Conservation (phyloP, 129 eudicot genomes). For the Pittosporum tobira region DNA sequence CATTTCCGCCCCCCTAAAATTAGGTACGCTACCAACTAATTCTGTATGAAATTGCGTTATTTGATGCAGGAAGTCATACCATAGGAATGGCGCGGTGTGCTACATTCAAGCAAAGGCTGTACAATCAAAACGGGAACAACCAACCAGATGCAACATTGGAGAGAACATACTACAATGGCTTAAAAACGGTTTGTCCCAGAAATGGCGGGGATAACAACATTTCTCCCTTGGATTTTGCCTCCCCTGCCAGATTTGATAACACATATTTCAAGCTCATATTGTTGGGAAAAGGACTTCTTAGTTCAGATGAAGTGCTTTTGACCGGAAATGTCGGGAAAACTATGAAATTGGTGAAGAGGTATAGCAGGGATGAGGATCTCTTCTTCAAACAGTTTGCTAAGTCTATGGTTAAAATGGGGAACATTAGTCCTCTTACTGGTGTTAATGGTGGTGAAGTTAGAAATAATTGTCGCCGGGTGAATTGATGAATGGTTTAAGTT, state of each 20-base stretch:
- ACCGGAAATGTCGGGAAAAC: slow-evolving; percentile 52
- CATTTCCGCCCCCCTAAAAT: too few relatives aligned
- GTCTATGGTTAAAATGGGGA: slow-evolving; percentile 71
- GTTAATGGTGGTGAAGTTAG: slow-evolving; percentile 71
- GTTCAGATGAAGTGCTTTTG: slow-evolving; percentile 65
- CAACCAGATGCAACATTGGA: slow-evolving; percentile 75
- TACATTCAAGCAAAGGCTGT: slow-evolving; percentile 68
- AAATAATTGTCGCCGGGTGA: slow-evolving; percentile 48
- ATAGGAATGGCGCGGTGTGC: slow-evolving; percentile 87
- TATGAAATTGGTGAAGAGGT: slow-evolving; percentile 40
- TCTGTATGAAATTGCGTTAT: too few relatives aligned
- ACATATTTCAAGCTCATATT: slow-evolving; percentile 66
- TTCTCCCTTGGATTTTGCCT: slow-evolving; percentile 60
- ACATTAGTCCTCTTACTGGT: slow-evolving; percentile 45
- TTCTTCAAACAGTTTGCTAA: slow-evolving; percentile 50
- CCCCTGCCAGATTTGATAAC: slow-evolving; percentile 71
- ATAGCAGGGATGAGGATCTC: slow-evolving; percentile 35
- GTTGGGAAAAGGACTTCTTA: slow-evolving; percentile 77
- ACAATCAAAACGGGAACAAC: slow-evolving; percentile 75
- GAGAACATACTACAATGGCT: slow-evolving; percentile 64
- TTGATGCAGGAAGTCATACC: slow-evolving; percentile 66
- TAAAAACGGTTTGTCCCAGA: slow-evolving; percentile 62
- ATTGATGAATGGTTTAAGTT: too few relatives aligned
- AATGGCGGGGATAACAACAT: slow-evolving; percentile 66
- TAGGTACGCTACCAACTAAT: too few relatives aligned